Evolutionary conservation across 2,329 filamentous ascomycete genomes (phyloP).

Genomic region (Aspergillus intermedius): DNA sequence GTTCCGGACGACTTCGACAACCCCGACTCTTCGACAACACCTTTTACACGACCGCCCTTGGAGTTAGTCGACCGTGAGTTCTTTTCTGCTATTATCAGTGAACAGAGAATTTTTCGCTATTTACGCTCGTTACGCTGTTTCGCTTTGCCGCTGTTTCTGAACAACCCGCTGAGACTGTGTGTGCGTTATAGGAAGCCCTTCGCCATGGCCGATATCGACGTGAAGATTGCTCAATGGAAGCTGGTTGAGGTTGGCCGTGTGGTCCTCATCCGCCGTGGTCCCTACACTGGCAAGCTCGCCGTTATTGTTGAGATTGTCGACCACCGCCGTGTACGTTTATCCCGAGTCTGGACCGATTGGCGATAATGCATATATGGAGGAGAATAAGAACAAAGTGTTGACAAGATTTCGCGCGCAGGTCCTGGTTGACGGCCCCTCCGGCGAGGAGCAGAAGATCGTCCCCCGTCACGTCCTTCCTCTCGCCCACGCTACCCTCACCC

Average conservation of each 20-base stretch:
- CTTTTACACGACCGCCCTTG: conserved; percentile 27
- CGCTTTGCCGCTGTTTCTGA: conserved; percentile 4
- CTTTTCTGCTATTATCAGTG: conserved; percentile 2
- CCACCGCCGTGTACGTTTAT: conserved; percentile 93
- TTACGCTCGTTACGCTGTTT: background rate
- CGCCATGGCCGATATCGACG: conserved; percentile 77
- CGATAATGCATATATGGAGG: conserved; percentile 6
- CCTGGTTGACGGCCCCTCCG: conserved; percentile 89
- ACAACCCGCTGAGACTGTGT: conserved; percentile 16
- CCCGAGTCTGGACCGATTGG: conserved; percentile 1
- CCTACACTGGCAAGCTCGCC: conserved; percentile 78
- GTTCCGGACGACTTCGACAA: conserved; percentile 32
- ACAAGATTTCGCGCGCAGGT: conserved; percentile 52
- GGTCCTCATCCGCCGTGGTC: conserved; percentile 80
- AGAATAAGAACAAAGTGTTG: conserved; percentile 1
- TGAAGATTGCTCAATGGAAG: conserved; percentile 82
- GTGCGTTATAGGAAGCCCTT: conserved; percentile 46
- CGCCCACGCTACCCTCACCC: conserved; percentile 78
- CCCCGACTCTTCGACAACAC: conserved; percentile 34
- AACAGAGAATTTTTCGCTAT: too few species aligned
- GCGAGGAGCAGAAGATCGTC: conserved; percentile 70
- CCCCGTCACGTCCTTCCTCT: conserved; percentile 82
- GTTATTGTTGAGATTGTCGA: conserved; percentile 99
- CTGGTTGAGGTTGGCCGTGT: conserved; percentile 98
- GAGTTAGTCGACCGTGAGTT: conserved; percentile 39